These are phyloP conservation scores for Aureobasidium sp. DNA, from an alignment of 2,329 filamentous ascomycete genomes.

Conservation along the genomic window DNA sequence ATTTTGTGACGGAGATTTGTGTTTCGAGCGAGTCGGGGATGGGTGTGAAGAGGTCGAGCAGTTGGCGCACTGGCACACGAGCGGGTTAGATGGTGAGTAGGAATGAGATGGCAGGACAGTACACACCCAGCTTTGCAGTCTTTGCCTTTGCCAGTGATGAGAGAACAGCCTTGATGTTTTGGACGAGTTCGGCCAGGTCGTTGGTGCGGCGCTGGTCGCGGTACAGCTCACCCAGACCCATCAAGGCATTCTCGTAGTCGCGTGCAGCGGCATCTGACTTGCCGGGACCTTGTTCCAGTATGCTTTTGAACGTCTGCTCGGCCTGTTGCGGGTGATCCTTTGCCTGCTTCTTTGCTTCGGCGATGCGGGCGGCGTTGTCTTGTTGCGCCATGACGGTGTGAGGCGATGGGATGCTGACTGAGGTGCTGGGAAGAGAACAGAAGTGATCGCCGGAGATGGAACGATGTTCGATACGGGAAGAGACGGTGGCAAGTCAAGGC, in stretches of 20 bases:
- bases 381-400: conserved; percentile 40
- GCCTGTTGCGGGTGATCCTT: conserved; percentile 78
- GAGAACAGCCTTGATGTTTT: conserved; percentile 80
- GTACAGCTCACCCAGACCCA: conserved; percentile 87
- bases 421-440: not conserved
- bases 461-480: not conserved
- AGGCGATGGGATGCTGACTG: not conserved
- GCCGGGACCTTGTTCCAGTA: conserved; percentile 77
- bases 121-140: conserved; percentile 90
- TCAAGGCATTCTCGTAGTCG: conserved; percentile 84
- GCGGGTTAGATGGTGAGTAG: conserved; percentile 13
- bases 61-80: conserved; percentile 67
- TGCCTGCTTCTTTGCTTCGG: conserved; percentile 78
- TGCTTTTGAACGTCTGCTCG: conserved; percentile 80
- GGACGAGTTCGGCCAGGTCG: conserved; percentile 83
- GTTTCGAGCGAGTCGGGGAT: conserved; percentile 93
- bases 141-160: conserved; percentile 98
- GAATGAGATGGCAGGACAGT: too few species aligned
- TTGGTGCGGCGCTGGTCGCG: conserved; percentile 76
- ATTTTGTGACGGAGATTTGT: conserved; percentile 92
- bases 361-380: conserved; percentile 60
- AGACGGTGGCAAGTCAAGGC: not conserved
- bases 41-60: conserved; percentile 88
- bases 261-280: conserved; percentile 78
- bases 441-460: not conserved